A percentile compares a stretch with the other conserved stretches of the same genome.
Evolutionary conservation across 257 asterid genomes (phyloP).

Genomic region (Primulina huaijiensis): DNA sequence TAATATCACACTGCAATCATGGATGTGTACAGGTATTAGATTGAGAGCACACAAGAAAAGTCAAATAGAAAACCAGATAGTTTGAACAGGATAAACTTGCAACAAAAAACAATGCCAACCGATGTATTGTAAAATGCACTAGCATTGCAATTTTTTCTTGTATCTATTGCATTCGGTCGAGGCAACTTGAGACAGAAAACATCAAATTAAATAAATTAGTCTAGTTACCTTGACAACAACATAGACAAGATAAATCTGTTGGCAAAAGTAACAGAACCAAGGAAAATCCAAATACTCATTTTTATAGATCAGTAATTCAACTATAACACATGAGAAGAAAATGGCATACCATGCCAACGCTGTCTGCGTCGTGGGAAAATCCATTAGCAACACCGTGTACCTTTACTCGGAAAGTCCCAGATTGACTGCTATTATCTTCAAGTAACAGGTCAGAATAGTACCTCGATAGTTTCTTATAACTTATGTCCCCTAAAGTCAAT

Average conservation of each 20-base stretch:
- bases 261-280: neutral
- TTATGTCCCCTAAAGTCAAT: slow-evolving; percentile 82
- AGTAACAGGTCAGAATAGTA: slow-evolving; percentile 75
- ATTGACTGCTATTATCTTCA: slow-evolving; percentile 53
- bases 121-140: neutral
- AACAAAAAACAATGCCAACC: neutral
- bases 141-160: neutral
- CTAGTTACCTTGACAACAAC: neutral
- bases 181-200: slow-evolving; percentile 1
- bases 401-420: slow-evolving; percentile 46
- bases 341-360: slow-evolving; percentile 76
- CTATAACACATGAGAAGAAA: slow-evolving; percentile 4
- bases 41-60: neutral
- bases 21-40: neutral
- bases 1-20: slow-evolving; percentile 5
- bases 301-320: neutral
- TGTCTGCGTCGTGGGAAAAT: slow-evolving; percentile 47
- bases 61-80: neutral
- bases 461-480: slow-evolving; percentile 78
- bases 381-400: slow-evolving; percentile 54
- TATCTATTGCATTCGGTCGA: too few species aligned
- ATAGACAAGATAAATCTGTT: neutral
- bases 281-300: neutral
- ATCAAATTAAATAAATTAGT: neutral
- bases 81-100: slow-evolving; percentile 9